phyloP scores from a whole-genome alignment of 805 yeast genomes.

The Tetrapisispora nanseiensis region DNA sequence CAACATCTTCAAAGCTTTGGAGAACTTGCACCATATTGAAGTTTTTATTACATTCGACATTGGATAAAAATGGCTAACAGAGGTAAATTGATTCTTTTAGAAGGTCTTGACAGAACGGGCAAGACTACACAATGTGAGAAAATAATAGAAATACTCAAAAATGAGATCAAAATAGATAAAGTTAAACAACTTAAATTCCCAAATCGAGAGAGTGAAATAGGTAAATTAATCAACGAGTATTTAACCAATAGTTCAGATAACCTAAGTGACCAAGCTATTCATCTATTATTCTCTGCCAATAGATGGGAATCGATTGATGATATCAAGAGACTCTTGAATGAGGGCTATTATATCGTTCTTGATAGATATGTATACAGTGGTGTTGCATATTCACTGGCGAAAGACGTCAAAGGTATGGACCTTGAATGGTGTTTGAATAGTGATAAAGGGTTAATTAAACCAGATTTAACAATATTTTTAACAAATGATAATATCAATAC shows the following conservation, averaged over 20 bases:
- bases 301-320: slow-evolving; percentile 72
- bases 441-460: slow-evolving; percentile 76
- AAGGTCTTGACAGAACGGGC: slow-evolving; percentile 93
- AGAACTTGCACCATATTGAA: no score
- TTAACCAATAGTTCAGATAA: slow-evolving; percentile 41
- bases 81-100: slow-evolving; percentile 72
- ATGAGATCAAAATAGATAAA: slow-evolving; percentile 26
- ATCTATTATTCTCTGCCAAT: slow-evolving; percentile 82
- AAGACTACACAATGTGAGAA: slow-evolving; percentile 70
- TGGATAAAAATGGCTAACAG: slow-evolving; percentile 25
- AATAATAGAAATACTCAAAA: slow-evolving; percentile 28
- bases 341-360: slow-evolving; percentile 54
- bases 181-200: slow-evolving; percentile 58
- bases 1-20: not conserved
- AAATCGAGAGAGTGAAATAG: slow-evolving; percentile 74
- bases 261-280: slow-evolving; percentile 72
- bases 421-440: slow-evolving; percentile 72
- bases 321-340: slow-evolving; percentile 32
- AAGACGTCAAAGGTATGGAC: slow-evolving; percentile 41
- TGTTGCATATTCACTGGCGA: slow-evolving; percentile 83
- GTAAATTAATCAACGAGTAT: slow-evolving; percentile 66
- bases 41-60: not conserved
- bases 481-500: slow-evolving; percentile 39
- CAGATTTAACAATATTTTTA: slow-evolving; percentile 75
- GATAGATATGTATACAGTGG: slow-evolving; percentile 93